Percentiles rank a stretch among this genome's conserved stretches.
Evolutionary conservation across 2,329 filamentous ascomycete genomes (phyloP).

Genomic region (Bipolaris victoriae): DNA sequence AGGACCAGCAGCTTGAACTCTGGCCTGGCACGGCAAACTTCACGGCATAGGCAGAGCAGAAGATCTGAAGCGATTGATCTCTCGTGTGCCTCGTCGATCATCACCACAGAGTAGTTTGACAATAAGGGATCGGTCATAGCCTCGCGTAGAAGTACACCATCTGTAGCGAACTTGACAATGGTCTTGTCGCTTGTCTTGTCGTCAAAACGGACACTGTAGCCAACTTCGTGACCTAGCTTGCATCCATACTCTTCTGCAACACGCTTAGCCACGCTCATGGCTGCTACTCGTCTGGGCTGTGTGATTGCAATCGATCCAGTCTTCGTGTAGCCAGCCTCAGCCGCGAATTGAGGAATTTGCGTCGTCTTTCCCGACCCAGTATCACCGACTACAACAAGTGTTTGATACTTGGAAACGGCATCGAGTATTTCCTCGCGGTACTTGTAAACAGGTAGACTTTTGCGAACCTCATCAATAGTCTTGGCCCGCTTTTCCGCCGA

Average conservation of each 20-base stretch:
- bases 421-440: constrained; percentile 84
- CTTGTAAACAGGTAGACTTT: constrained; percentile 75
- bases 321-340: constrained; percentile 66
- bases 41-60: constrained; percentile 83
- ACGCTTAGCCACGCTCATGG: constrained; percentile 96
- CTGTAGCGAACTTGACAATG: constrained; percentile 93
- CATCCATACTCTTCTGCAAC: constrained; percentile 91
- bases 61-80: constrained; percentile 91
- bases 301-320: constrained; percentile 86
- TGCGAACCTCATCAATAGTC: constrained; percentile 89
- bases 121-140: constrained; percentile 89
- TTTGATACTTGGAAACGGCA: constrained; percentile 85
- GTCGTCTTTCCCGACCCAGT: constrained; percentile 97
- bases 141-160: constrained; percentile 92
- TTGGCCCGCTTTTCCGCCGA: constrained; percentile 87
- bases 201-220: constrained; percentile 94
- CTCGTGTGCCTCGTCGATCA: constrained; percentile 98
- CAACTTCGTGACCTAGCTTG: constrained; percentile 87
- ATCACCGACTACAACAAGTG: constrained; percentile 91
- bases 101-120: constrained; percentile 80
- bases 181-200: constrained; percentile 87
- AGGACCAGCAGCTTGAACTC: constrained; percentile 92
- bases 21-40: constrained; percentile 79
- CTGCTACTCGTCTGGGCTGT: constrained; percentile 91
- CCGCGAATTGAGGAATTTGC: constrained; percentile 89